Conservation (phyloP, 345 rosid genomes). For the Arabis alpina region DNA sequence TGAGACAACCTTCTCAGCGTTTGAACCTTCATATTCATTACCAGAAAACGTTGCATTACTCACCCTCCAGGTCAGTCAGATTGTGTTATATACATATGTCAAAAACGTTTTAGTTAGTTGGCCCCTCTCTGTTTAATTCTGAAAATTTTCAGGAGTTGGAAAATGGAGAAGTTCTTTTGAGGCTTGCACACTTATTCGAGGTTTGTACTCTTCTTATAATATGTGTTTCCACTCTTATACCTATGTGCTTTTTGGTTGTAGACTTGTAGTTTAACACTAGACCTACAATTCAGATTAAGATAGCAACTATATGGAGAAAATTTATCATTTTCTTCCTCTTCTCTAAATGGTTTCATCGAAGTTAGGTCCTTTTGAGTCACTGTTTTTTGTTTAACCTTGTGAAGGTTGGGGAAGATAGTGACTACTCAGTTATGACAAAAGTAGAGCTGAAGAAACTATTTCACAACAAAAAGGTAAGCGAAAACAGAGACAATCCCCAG, state of each 20-base stretch:
- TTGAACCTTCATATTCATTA: constrained; percentile 74
- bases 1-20: constrained; percentile 59
- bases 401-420: constrained; percentile 82
- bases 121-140: constrained; percentile 10
- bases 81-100: not conserved
- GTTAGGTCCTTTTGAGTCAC: too few relatives aligned
- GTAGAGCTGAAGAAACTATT: constrained; percentile 80
- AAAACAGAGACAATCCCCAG: constrained; percentile 17
- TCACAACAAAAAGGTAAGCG: constrained; percentile 63
- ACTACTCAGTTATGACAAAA: constrained; percentile 69
- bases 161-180: constrained; percentile 72
- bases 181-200: constrained; percentile 93
- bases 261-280: constrained; percentile 6
- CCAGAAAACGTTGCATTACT: constrained; percentile 76
- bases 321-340: too few relatives aligned
- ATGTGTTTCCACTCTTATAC: not conserved
- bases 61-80: constrained; percentile 75
- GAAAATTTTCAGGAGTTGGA: constrained; percentile 66
- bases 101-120: constrained; percentile 6
- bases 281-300: not conserved
- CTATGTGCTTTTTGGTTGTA: constrained; percentile 7
- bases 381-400: constrained; percentile 27
- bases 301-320: constrained; percentile 4
- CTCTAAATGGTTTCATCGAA: too few relatives aligned
- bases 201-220: constrained; percentile 47